These are phyloP conservation scores for Hemisphaericaspora nanyangensis DNA, from an alignment of 805 yeast species.

Conservation along the genomic window DNA sequence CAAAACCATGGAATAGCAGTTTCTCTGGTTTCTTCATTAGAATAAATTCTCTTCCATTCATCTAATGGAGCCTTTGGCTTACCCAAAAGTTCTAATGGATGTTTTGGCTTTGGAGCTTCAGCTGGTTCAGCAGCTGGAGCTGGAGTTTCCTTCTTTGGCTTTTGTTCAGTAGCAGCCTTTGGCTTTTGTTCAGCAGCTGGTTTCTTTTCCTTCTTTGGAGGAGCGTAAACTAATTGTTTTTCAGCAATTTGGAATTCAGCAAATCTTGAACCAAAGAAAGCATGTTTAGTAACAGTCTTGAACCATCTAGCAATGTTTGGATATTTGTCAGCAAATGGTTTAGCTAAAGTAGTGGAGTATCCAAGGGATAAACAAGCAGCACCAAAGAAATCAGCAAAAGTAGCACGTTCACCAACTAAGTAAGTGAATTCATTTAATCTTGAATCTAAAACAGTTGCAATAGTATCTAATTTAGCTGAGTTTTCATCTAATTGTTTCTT, in stretches of 20 bases:
- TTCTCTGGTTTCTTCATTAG: slow-evolving; percentile 92
- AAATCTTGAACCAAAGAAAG: slow-evolving; percentile 45
- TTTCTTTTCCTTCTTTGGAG: slow-evolving; percentile 75
- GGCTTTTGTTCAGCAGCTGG: slow-evolving; percentile 41
- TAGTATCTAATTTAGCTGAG: slow-evolving; percentile 32
- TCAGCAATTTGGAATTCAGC: slow-evolving; percentile 56
- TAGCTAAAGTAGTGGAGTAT: slow-evolving; percentile 56
- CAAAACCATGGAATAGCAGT: slow-evolving; percentile 95
- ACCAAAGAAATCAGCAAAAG: slow-evolving; percentile 57
- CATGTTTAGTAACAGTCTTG: slow-evolving; percentile 47
- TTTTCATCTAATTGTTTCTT: slow-evolving; percentile 60
- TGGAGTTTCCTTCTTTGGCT: slow-evolving; percentile 27
- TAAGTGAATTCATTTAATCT: slow-evolving; percentile 60
- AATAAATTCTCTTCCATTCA: slow-evolving; percentile 92
- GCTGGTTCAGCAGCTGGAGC: slow-evolving; percentile 37
- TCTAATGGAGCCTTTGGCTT: slow-evolving; percentile 58
- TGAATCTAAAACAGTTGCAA: slow-evolving; percentile 47
- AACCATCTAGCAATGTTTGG: slow-evolving; percentile 73
- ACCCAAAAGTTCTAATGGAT: slow-evolving; percentile 72
- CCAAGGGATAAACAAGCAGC: slow-evolving; percentile 51
- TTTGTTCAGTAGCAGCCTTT: slow-evolving; percentile 21
- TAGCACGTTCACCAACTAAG: slow-evolving; percentile 59
- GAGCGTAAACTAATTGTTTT: slow-evolving; percentile 61
- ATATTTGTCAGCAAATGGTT: slow-evolving; percentile 57
- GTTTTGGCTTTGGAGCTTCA: slow-evolving; percentile 74